Base-by-base conservation (phyloP, 1,139 yeast species). In the Geotrichum reessii region DNA sequence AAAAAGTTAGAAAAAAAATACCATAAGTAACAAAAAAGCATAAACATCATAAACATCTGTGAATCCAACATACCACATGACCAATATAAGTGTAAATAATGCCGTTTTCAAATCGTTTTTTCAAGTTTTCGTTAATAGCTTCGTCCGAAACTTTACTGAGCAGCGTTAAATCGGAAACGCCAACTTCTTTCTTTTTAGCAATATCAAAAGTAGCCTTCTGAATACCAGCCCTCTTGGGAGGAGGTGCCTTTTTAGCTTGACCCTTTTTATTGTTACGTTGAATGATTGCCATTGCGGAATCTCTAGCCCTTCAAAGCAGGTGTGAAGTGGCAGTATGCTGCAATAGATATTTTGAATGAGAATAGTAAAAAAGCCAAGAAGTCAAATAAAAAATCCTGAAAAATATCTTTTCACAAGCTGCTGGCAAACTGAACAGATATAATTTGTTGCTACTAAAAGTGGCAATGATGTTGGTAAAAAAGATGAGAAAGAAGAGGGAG, bases 181-280 rank as follows among this genome's bases (percentile, higher is more conserved):
- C 99, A 21, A 93, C 99, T 73, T 93, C 98, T 73, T 91, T 90
- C 80, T 90, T 90, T 74, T 91, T 91, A 58, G 85, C 79, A 52
- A 87, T 75, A 69, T 95, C 99, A 71, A 91, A 93, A 54, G 91
- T 88, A 22, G 98, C 98, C 76, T 93, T 93, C 70, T 89, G 86
- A 67, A 92, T 88, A 58, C 75, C 74, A n/a, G 64, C 70, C 63
- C 84, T 79, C 62, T 80, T 81, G 3, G 87, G 71, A 25, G 71
- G 71, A 22, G 69, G 71, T 28, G 77, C 81, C 69, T 80, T 81
- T 22, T 75, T 75, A 56, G 73, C 75, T 61, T 79, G 82, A 50
- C 80, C 76, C 72, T 83, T 85, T 71, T 93, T 83, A 53, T 83
- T 89, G 47, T 87, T 86, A 73, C 92, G 79, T 73, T 86, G 87